Base-by-base conservation (phyloP, 139 green algal species). In the Closterium sp. region DNA sequence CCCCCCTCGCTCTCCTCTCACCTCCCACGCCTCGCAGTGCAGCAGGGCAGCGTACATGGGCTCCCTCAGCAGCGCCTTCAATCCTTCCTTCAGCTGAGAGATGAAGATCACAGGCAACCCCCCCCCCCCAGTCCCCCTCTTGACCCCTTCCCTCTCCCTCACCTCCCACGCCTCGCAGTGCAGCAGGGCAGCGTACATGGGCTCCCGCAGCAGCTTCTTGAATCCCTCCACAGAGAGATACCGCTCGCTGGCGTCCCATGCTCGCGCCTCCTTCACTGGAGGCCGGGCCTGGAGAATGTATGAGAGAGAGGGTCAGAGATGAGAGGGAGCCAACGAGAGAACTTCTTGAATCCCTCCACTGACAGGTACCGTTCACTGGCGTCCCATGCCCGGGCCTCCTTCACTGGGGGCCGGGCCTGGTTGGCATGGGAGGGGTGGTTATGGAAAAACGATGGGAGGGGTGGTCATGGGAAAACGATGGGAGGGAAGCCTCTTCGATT, bases 271-370 rank as follows among this genome's bases (percentile, higher is more conserved):
- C n/a, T 32, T 33, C n/a, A 86, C 83, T 34, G 83, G 83, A 12
- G 83, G 83, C 83, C 83, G 83, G n/a, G 83, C 83, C 83, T 86
- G 83, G 55, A n/a, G n/a, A n/a, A n/a, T n/a, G n/a, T n/a, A n/a
- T n/a, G n/a, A n/a, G n/a, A n/a, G n/a, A n/a, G n/a, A n/a, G n/a
- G n/a, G n/a, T n/a, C n/a, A n/a, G n/a, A n/a, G n/a, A n/a, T n/a
- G n/a, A n/a, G n/a, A n/a, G n/a, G n/a, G n/a, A n/a, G n/a, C n/a
- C n/a, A n/a, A n/a, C n/a, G n/a, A n/a, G n/a, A n/a, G n/a, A n/a
- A n/a, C n/a, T n/a, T n/a, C n/a, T n/a, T n/a, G n/a, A n/a, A n/a
- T n/a, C 38, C 38, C 8, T 85, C 81, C 81, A 33, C 81, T 9
- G n/a, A 33, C 10, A 85, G 81, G 81, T 85, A 85, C 81, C 81